These are phyloP conservation scores for Lenwebbia sp. DNA, from an alignment of 345 rosid genomes.

Conservation along the genomic window DNA sequence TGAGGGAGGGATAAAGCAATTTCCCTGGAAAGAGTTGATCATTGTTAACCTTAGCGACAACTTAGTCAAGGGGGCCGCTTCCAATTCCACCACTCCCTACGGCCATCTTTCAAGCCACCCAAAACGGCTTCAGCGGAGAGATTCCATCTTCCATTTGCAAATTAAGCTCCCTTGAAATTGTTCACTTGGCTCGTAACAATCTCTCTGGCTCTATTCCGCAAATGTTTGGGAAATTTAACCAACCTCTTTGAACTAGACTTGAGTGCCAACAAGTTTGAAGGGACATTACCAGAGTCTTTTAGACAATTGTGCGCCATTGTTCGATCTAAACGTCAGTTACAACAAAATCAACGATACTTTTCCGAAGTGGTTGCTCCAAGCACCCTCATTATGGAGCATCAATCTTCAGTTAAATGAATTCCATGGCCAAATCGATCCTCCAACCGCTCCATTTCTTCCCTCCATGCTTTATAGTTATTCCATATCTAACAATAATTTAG, in stretches of 20 bases:
- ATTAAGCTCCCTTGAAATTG: neutral
- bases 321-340: neutral
- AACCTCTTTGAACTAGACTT: neutral
- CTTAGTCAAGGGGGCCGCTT: neutral
- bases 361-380: slow-evolving; percentile 5
- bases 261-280: slow-evolving; percentile 3
- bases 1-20: neutral
- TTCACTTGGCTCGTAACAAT: slow-evolving; percentile 1
- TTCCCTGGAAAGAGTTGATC: slow-evolving; percentile 1
- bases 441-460: neutral
- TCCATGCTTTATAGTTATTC: neutral
- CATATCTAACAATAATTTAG: neutral
- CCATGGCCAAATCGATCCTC: neutral
- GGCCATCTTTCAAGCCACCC: rapidly evolving
- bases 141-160: slow-evolving; percentile 3
- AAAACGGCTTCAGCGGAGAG: neutral
- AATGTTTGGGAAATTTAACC: slow-evolving; percentile 4
- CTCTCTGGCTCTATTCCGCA: slow-evolving; percentile 9
- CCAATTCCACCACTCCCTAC: neutral
- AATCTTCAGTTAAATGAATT: neutral
- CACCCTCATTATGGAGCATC: neutral
- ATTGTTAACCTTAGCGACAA: neutral
- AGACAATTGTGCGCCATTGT: slow-evolving; percentile 1
- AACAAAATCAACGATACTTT: slow-evolving; percentile 8
- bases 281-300: neutral